Evolutionary conservation across 495 filamentous ascomycete genomes (phyloP), one percentile per base, ranked within the genome.

Genomic region (Penicillium goetzii): DNA sequence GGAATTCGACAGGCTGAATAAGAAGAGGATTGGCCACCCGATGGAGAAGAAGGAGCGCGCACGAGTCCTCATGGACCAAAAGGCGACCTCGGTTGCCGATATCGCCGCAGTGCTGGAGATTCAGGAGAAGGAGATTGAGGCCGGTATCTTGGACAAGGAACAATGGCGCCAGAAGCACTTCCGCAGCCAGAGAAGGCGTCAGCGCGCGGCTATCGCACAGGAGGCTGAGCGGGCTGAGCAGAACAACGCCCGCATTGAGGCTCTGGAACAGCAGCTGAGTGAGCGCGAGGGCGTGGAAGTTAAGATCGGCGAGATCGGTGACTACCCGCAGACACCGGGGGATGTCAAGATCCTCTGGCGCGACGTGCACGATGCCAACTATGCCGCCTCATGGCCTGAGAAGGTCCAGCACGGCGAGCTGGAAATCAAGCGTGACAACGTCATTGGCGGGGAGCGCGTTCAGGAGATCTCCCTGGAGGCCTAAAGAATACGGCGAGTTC

Each of bases 61-160:
- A 12, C 72, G 79, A 26, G 81, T 75, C 52, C 73, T 97, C 32
- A 92, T 92, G 88, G 81, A 97, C 80, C 92, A 97, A 81, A 92
- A 89, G 75, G 90, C 90, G n/a, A 96, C 93, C 72, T 83, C 81
- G 12, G 81, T 97, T 21, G 95, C 95, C 30, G 95, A 99, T 75
- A 77, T 98, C 26, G 91, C 95, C 1, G 87, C 86, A 26, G 89
- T 96, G 11, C 78, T 98, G 52, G 73, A 67, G 6, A 87, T 86
- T 63, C 85, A 86, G 68, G 80, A 73, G 34, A 61, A 74, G 34
- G 73, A 79, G 56, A 72, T 75, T 33, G 40, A 58, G 63, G 61
- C 73, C 25, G 76, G 74, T 21, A 66, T 80, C 41, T 71, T 66
- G 40, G 64, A 64, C 21, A 64, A 64, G 7, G 34, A 49, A 11